A percentile compares a stretch with the other conserved stretches of the same genome.
phyloP scores from a whole-genome alignment of 2,329 filamentous ascomycete genomes.

The Neopestalotiopsis sp. region DNA sequence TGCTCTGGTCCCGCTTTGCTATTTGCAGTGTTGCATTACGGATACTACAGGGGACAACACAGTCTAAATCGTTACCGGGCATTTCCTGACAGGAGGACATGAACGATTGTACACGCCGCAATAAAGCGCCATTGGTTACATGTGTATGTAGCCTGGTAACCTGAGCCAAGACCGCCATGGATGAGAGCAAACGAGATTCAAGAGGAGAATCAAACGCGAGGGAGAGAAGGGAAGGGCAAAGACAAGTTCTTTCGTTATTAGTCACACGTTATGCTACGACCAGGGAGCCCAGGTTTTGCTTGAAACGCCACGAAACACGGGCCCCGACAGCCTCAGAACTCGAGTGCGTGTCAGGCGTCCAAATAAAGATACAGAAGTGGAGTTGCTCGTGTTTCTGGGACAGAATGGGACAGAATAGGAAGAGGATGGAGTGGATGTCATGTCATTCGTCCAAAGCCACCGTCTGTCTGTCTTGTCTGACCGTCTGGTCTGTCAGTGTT shows the following conservation, averaged over 20 bases:
- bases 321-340: slow-evolving; percentile 8
- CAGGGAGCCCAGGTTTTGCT: slow-evolving; percentile 6
- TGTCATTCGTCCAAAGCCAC: background rate
- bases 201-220: background rate
- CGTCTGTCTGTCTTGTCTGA: no score
- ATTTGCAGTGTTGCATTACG: no score
- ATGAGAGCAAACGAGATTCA: no score
- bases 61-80: background rate
- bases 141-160: no score
- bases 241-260: background rate
- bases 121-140: background rate
- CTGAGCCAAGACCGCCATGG: no score
- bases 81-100: background rate
- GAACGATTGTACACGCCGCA: background rate
- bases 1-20: background rate
- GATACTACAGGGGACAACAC: no score
- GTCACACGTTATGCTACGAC: background rate
- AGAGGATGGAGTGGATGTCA: background rate
- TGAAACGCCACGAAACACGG: slow-evolving; percentile 13
- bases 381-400: slow-evolving; percentile 3
- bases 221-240: background rate
- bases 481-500: no score
- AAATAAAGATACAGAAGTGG: slow-evolving; percentile 10
- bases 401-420: background rate
- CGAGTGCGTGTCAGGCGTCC: slow-evolving; percentile 13